phyloP scores from a whole-genome alignment of 768 basidiomycete species.

The Mrakia frigida region DNA sequence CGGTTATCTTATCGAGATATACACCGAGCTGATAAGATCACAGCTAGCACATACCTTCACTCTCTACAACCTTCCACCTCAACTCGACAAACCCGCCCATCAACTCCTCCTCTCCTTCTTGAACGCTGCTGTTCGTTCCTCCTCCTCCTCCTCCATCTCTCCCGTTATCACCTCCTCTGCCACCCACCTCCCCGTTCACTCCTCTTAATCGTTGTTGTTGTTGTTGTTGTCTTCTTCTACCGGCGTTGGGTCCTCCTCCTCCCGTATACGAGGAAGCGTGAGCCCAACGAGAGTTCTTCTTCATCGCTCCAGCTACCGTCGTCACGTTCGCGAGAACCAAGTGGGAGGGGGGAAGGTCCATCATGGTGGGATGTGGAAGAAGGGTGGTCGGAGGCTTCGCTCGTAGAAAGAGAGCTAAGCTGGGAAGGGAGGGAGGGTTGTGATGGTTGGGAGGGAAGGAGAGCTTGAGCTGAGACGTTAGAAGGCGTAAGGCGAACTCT shows the following conservation, averaged over 20 bases:
- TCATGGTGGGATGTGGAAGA: background rate
- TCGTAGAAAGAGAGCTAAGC: slow-evolving; percentile 35
- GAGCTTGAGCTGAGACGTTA: slow-evolving; percentile 4
- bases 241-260: slow-evolving; percentile 5
- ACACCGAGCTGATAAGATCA: background rate
- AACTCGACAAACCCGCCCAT: slow-evolving; percentile 87
- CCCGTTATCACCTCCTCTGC: slow-evolving; percentile 41
- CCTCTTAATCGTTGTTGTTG: slow-evolving; percentile 59
- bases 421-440: slow-evolving; percentile 30
- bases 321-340: slow-evolving; percentile 83
- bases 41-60: too few species aligned
- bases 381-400: slow-evolving; percentile 33
- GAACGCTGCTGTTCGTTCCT: background rate
- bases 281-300: slow-evolving; percentile 96
- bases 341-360: slow-evolving; percentile 27
- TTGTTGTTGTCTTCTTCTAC: background rate
- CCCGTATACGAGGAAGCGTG: slow-evolving; percentile 47
- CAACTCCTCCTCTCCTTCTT: slow-evolving; percentile 65
- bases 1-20: too few species aligned
- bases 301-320: slow-evolving; percentile 87
- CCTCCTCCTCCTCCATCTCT: slow-evolving; percentile 49
- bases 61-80: slow-evolving; percentile 63
- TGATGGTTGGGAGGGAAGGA: slow-evolving; percentile 12
- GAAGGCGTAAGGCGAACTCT: background rate
- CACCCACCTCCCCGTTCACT: slow-evolving; percentile 40